Conservation (phyloP, 2,329 filamentous ascomycete genomes). For the Aphanocladium album region DNA sequence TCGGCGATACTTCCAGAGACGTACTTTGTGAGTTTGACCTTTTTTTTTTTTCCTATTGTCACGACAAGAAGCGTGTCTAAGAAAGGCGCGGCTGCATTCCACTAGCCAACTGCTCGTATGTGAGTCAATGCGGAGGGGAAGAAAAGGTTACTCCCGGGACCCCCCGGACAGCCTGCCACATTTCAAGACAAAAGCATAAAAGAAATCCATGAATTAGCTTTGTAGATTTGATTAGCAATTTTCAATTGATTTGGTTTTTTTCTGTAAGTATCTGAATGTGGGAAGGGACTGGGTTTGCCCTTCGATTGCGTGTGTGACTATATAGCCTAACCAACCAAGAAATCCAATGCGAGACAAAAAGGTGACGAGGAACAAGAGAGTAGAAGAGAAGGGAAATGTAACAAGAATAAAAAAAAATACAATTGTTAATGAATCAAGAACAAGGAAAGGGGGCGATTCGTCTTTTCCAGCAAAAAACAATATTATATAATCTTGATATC, state of each 20-base stretch:
- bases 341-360: not conserved
- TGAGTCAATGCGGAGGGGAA: too few species aligned
- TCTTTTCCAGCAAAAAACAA: not conserved
- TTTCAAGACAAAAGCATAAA: too few species aligned
- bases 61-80: not conserved
- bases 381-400: not conserved
- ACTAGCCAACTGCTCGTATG: not conserved
- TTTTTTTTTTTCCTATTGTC: not conserved
- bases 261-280: not conserved
- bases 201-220: too few species aligned
- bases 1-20: not conserved
- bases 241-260: not conserved
- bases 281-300: constrained; percentile 2
- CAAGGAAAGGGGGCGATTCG: not conserved
- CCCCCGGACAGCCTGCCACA: too few species aligned
- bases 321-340: not conserved
- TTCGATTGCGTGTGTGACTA: not conserved
- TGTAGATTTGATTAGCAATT: too few species aligned
- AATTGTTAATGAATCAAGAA: too few species aligned
- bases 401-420: not conserved
- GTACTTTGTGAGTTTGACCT: not conserved
- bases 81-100: not conserved
- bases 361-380: not conserved
- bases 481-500: constrained; percentile 1
- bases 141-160: too few species aligned